Evolutionary conservation across 495 filamentous ascomycete species (phyloP), one percentile per base, ranked within the genome.

Genomic region (Talaromyces ruber): DNA sequence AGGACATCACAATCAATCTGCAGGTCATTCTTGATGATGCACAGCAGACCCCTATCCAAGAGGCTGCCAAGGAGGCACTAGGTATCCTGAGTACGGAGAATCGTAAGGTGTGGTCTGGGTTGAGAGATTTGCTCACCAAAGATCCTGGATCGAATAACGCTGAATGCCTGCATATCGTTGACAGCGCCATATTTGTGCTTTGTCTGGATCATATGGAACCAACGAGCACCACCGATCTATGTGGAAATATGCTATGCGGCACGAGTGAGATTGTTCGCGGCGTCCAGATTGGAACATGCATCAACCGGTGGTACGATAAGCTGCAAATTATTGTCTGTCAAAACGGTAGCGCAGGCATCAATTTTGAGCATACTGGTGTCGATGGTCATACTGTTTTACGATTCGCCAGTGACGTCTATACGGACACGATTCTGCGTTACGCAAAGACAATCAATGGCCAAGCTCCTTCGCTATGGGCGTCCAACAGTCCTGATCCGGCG

Each of bases 321-420:
- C 83, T 98, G 26, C 94, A 98, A 71, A 98, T 98, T 64, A 98
- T 98, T 60, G 94, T 98, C 43, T 98, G 95, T 82, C 95, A 96
- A 78, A 98, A 97, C 75, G 94, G 94, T 9, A 94, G 89, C 64
- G 94, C 94, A 0, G 94, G 94, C 28, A 98, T 98, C 84, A 98
- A 98, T 74, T 97, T 98, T 65, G 94, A 98, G 71, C 94, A 98
- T 71, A 98, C 94, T 0, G 95, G 95, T 65, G 94, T 98, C 6
- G 94, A 98, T 70, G 94, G 94, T 14, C 94, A 98, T 70, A 98
- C 94, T 2, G 95, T 98, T 4, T 81, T 98, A 53, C 89, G 94
- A 16, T 96, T 98, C 69, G 94, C 95, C 34, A 94, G 89, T 64
- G 94, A 98, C 70, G 79, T 98, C 51, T 98, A 98, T 74, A 98